These are phyloP conservation scores for Pinus tabuliformis DNA, from an alignment of 75 land plant species.

Conservation along the genomic window DNA sequence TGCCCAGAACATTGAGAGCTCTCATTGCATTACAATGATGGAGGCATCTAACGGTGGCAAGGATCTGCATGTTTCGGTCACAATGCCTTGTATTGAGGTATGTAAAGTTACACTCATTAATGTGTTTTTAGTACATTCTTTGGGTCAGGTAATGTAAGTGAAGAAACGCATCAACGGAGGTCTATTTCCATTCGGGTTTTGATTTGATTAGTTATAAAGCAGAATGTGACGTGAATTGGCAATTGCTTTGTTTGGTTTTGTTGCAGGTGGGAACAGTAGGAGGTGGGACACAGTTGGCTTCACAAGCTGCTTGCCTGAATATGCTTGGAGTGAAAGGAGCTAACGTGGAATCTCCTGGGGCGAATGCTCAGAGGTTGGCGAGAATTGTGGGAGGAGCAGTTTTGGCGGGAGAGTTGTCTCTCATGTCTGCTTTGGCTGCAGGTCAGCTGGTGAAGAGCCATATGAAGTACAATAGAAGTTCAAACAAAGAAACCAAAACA, in stretches of 20 bases:
- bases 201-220: no score
- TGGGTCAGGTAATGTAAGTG: no score
- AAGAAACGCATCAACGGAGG: no score
- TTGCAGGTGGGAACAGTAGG: constrained; percentile 85
- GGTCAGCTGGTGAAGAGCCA: constrained; percentile 90
- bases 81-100: no score
- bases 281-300: constrained; percentile 81
- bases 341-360: constrained; percentile 52
- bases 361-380: constrained; percentile 62
- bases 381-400: constrained; percentile 75
- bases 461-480: constrained; percentile 73
- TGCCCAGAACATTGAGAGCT: constrained; percentile 84
- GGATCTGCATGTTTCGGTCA: no score
- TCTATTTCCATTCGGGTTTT: no score
- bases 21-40: constrained; percentile 39
- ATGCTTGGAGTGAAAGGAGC: constrained; percentile 35
- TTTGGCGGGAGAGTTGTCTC: constrained; percentile 78
- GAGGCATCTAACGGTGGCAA: constrained; percentile 12
- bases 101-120: no score
- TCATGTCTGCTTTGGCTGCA: constrained; percentile 55
- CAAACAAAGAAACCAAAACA: no score
- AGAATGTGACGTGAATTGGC: no score
- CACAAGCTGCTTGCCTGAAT: constrained; percentile 77
- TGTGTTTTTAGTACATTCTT: constrained; percentile 33
- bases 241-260: neutral